Base-by-base conservation (phyloP, 306 rosid species). In the Sechiopsis laciniata region DNA sequence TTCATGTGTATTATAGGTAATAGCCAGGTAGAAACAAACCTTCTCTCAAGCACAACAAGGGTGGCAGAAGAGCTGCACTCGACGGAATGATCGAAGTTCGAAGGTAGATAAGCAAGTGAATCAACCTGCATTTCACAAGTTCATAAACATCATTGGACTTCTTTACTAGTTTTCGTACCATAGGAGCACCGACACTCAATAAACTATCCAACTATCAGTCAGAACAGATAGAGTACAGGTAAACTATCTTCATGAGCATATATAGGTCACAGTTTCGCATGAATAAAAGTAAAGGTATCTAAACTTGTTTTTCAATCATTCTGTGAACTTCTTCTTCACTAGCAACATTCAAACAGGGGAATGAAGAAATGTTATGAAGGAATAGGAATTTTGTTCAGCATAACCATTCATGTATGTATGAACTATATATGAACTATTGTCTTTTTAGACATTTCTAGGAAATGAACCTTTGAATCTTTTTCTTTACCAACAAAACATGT, bases 101-200 rank as follows among this genome's bases (percentile, higher is more conserved):
- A 89, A 78, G 98, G 97, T 54, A 87, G 67, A 82, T 87, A 94
- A 68, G 95, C 92, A 85, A 87, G 90, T 8, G 95, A 87, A 78
- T 94, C 96, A 57, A 89, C 95, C 96, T 90, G 87, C 59, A 65
- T 71, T 80, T 80, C 54, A 84, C 67, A 82, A 29, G 40, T 66
- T 52, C 73, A 76, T 35, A 16, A 45, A 69, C 11, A 45, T 42
- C 70, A 64, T 76, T 60, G 80, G 64, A 78, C 26, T 20, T 67
- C 21, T 35, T 32, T 8, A 35, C 22, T 26, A 17, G 8, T n/a
- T 40, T 40, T 65, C 16, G 5, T 17, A 65, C 19, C 52, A 17
- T 51, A 17, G 26, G 24, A 64, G 71, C 52, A 64, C 0, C 52
- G 37, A 37, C 29, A 40, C 71, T n/a, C 29, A 9, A 26, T 26